Evolutionary conservation across 2,329 filamentous ascomycete species (phyloP).

Genomic region (Ophiostoma novo-ulmi): DNA sequence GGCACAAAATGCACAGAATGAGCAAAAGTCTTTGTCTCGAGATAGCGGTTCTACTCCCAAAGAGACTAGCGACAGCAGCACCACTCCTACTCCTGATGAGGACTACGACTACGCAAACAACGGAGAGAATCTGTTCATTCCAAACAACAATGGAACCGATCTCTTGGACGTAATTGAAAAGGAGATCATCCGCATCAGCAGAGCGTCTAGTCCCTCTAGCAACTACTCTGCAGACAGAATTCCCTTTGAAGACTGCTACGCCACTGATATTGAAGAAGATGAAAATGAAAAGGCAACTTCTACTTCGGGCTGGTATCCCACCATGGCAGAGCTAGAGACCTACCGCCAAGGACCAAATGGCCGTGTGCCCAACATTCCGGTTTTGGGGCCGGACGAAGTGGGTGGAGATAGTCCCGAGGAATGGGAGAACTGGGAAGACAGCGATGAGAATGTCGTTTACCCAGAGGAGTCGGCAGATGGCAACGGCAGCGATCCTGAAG

Average conservation of each 20-base stretch:
- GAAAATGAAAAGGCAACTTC: background rate
- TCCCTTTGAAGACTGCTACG: background rate
- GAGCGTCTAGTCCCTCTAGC: background rate
- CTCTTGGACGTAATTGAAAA: background rate
- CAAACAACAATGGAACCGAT: background rate
- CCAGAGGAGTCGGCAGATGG: background rate
- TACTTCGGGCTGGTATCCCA: background rate
- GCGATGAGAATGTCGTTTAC: background rate
- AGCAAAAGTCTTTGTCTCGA: too few relatives aligned
- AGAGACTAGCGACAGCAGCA: background rate
- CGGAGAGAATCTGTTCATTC: background rate
- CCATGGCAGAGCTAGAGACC: background rate
- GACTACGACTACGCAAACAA: background rate
- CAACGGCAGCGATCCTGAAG: background rate
- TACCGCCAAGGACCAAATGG: background rate
- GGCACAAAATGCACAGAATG: too few relatives aligned
- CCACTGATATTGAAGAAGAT: background rate
- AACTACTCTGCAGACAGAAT: background rate
- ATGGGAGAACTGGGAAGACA: background rate
- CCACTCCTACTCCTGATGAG: background rate
- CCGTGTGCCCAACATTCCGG: too few relatives aligned
- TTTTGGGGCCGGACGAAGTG: too few relatives aligned
- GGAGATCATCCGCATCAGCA: background rate
- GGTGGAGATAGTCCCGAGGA: background rate
- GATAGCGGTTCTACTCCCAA: background rate